Conservation (phyloP, 495 filamentous ascomycete genomes). For the Tuber brumale region DNA sequence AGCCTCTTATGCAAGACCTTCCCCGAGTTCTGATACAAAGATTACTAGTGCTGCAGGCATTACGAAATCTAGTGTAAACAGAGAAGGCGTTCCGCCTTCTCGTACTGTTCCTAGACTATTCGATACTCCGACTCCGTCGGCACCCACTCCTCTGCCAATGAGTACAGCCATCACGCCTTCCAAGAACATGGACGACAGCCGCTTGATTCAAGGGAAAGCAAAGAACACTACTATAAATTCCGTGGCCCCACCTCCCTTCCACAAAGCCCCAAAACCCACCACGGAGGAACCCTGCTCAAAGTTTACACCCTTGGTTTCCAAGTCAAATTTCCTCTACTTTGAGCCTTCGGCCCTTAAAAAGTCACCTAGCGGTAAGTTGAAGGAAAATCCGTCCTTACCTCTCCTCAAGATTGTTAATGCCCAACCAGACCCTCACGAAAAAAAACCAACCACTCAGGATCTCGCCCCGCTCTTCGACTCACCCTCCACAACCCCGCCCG, state of each 20-base stretch:
- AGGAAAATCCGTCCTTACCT: neutral
- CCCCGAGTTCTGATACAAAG: neutral
- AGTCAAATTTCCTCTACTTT: conserved; percentile 29
- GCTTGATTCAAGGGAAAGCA: neutral
- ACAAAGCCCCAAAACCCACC: neutral
- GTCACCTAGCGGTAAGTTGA: neutral
- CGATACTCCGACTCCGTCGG: neutral
- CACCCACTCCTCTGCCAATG: neutral
- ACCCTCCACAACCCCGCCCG: neutral
- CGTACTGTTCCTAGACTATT: no score
- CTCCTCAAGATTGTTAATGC: neutral
- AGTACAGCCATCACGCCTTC: neutral
- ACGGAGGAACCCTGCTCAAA: neutral
- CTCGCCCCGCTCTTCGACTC: neutral
- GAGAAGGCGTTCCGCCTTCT: neutral
- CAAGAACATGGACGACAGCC: neutral
- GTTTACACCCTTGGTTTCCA: conserved; percentile 15
- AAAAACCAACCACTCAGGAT: neutral
- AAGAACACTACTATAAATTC: neutral
- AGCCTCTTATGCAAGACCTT: neutral
- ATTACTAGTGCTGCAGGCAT: neutral
- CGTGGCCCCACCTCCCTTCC: neutral
- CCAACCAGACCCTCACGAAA: neutral
- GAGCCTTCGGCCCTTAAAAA: conserved; percentile 9
- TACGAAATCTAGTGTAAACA: neutral